Evolutionary conservation across 2,329 filamentous ascomycete species (phyloP).

Genomic region (Plenodomus biglobosus): DNA sequence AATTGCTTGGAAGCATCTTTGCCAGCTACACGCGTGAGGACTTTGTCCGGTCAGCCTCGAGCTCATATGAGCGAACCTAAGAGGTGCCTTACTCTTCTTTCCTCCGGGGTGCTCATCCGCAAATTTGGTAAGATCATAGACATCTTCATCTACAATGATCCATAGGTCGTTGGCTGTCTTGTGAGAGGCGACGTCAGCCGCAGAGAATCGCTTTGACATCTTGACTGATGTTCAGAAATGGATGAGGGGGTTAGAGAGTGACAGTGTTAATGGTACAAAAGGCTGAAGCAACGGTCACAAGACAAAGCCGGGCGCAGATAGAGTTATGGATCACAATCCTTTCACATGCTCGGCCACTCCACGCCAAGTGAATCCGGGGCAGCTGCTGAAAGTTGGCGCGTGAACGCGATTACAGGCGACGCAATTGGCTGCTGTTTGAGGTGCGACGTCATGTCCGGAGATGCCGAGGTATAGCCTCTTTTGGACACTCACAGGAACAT

Average conservation of each 20-base stretch:
- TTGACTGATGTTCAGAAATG: constrained; percentile 7
- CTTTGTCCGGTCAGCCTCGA: constrained; percentile 42
- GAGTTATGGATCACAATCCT: constrained; percentile 18
- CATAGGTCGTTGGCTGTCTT: constrained; percentile 84
- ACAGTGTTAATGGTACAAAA: background rate
- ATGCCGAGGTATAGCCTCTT: constrained; percentile 32
- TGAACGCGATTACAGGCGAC: no score
- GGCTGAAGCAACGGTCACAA: constrained; percentile 10
- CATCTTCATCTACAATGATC: constrained; percentile 91
- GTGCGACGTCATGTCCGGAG: constrained; percentile 31
- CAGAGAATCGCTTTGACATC: constrained; percentile 88
- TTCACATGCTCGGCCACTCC: constrained; percentile 42
- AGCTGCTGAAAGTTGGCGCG: constrained; percentile 22
- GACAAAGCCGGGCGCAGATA: constrained; percentile 18
- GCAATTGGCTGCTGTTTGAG: constrained; percentile 30
- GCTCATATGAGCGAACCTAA: background rate
- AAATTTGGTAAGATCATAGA: constrained; percentile 84
- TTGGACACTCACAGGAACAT: constrained; percentile 9
- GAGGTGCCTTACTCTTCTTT: constrained; percentile 63
- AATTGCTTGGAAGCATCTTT: constrained; percentile 71
- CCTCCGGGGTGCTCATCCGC: constrained; percentile 62
- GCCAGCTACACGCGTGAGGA: constrained; percentile 65
- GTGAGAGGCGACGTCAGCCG: constrained; percentile 84
- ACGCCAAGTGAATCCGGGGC: constrained; percentile 33
- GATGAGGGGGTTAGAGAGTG: background rate